Evolutionary conservation across 2,329 filamentous ascomycete species (phyloP).

Genomic region (Aspergillus chevalieri): DNA sequence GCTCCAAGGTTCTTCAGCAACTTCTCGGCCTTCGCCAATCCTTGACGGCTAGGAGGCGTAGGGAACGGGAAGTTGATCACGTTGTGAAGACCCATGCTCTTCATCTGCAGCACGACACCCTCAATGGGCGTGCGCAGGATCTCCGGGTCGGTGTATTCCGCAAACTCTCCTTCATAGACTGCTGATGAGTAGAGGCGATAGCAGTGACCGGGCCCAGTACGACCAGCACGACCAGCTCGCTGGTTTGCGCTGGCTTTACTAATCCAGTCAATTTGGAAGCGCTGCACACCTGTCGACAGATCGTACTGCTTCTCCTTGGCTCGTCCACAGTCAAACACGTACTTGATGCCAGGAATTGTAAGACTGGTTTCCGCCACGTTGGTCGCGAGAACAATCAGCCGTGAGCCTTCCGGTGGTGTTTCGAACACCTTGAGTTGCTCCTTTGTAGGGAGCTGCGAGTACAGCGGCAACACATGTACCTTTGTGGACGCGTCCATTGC

Average conservation of each 20-base stretch:
- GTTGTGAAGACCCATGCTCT: constrained; percentile 85
- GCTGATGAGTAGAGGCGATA: constrained; percentile 93
- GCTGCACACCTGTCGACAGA: constrained; percentile 82
- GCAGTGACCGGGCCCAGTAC: constrained; percentile 92
- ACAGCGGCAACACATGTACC: constrained; percentile 87
- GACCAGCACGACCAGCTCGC: constrained; percentile 84
- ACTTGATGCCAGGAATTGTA: constrained; percentile 90
- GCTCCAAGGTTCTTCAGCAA: constrained; percentile 81
- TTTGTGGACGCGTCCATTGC: constrained; percentile 55
- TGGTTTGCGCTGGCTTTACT: constrained; percentile 95
- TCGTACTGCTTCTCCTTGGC: constrained; percentile 91
- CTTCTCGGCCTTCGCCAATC: constrained; percentile 76
- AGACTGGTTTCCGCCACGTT: constrained; percentile 97
- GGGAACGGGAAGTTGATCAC: constrained; percentile 95
- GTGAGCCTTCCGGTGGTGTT: constrained; percentile 70
- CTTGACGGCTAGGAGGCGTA: constrained; percentile 72
- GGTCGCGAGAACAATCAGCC: constrained; percentile 83
- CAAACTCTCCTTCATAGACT: constrained; percentile 80
- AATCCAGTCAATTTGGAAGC: constrained; percentile 92
- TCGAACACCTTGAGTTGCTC: constrained; percentile 92
- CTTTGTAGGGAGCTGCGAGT: constrained; percentile 82
- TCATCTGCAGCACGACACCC: constrained; percentile 85
- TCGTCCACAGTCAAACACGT: constrained; percentile 91
- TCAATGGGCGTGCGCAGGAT: constrained; percentile 88
- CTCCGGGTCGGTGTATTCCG: constrained; percentile 80